phyloP scores from a whole-genome alignment of 2,329 filamentous ascomycete genomes.

The Monilinia vaccinii-corymbosi region DNA sequence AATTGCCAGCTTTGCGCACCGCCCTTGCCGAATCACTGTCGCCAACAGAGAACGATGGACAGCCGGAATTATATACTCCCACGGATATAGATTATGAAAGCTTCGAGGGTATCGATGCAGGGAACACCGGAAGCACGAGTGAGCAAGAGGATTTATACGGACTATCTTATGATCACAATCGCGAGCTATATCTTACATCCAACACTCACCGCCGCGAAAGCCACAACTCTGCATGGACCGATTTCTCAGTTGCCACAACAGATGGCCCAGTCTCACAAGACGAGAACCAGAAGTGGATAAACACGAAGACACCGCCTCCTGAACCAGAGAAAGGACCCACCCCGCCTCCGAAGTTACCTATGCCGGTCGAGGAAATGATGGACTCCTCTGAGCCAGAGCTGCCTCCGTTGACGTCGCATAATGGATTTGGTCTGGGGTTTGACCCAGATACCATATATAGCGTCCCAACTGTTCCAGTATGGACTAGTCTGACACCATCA shows the following conservation, averaged over 20 bases:
- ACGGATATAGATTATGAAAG: constrained; percentile 30
- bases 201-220: constrained; percentile 17
- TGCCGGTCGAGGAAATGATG: constrained; percentile 2
- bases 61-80: constrained; percentile 22
- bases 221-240: constrained; percentile 26
- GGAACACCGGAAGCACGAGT: constrained; percentile 12
- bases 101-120: constrained; percentile 19
- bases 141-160: constrained; percentile 15
- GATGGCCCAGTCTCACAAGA: constrained; percentile 19
- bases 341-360: constrained; percentile 33
- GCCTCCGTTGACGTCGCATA: constrained; percentile 20
- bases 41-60: constrained; percentile 14
- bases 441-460: constrained; percentile 14
- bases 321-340: constrained; percentile 31
- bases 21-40: constrained; percentile 20
- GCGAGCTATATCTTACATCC: constrained; percentile 14
- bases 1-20: constrained; percentile 21
- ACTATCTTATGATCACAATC: constrained; percentile 15
- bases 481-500: constrained; percentile 22
- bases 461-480: constrained; percentile 15
- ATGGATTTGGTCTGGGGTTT: constrained; percentile 20
- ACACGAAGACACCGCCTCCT: constrained; percentile 12
- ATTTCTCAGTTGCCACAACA: constrained; percentile 24
- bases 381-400: constrained; percentile 17
- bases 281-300: constrained; percentile 9